phyloP scores from a whole-genome alignment of 2,329 filamentous ascomycete species.

The Colletotrichum sp. region DNA sequence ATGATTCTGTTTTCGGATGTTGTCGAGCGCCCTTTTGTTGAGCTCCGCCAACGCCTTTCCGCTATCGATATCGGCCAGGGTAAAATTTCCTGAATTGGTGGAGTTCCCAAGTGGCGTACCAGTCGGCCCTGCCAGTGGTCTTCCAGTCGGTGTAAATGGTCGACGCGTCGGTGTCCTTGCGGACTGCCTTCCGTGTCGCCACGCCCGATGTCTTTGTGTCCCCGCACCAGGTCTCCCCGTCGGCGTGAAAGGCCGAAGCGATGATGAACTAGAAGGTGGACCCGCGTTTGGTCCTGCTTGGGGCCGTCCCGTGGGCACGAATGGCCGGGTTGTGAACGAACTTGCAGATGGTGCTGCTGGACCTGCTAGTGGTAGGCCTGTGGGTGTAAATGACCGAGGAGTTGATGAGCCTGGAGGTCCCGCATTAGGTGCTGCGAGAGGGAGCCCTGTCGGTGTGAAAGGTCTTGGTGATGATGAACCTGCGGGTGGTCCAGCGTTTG shows the following conservation, averaged over 20 bases:
- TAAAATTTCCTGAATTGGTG: neutral
- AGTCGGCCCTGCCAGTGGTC: neutral
- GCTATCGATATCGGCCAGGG: neutral
- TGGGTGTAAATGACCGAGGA: neutral
- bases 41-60: conserved; percentile 1
- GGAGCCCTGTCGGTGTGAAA: neutral
- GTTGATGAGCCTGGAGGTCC: neutral
- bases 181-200: neutral
- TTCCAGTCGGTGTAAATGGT: neutral
- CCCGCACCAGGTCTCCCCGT: neutral
- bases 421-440: neutral
- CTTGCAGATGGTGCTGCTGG: neutral
- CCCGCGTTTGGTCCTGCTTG: neutral
- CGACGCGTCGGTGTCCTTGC: neutral
- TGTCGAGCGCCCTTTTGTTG: neutral
- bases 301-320: neutral
- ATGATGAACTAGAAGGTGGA: neutral
- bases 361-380: neutral
- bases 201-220: neutral
- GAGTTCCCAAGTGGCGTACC: neutral
- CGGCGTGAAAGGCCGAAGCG: neutral
- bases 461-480: neutral
- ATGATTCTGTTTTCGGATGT: neutral
- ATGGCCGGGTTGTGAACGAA: neutral
- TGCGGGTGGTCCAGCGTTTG: neutral